Evolutionary conservation across 345 rosid genomes (phyloP), one percentile per base, ranked within the genome.

Genomic region (Gossypioides kirkii): DNA sequence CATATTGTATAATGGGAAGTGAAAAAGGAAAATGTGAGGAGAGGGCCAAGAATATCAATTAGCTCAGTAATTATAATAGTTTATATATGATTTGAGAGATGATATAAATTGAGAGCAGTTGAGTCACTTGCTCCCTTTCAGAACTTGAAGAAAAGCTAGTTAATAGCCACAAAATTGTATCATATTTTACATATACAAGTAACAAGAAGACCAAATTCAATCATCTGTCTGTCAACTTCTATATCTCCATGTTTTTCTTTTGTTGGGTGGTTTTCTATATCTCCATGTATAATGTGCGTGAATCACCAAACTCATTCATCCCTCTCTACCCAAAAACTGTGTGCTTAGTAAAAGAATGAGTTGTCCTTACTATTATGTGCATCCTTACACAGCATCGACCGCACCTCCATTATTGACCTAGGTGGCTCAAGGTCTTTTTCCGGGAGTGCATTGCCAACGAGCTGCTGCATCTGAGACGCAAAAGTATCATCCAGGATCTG

Each of bases 371-470:
- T 84, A 80, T 87, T 85, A 56, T 89, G 83, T 72, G 85, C 85
- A 73, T 95, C 99, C 82, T 92, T 92, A 78, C 98, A 91, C 18
- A 95, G 97, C 83, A 95, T 92, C 2, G 98, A 92, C 2, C 91
- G 85, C 63, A 92, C 98, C 79, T 95, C 99, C 86, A 84, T 82
- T 58, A 95, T 87, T 0, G 99, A 92, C 82, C 96, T 87, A 0
- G 99, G 98, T 18, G 96, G 89, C 83, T 95, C 99, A 12, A 95
- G 80, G 75, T 95, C 99, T 76, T 95, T 94, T 68, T 86, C 97
- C 70, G 84, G 88, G 41, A 95, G 79, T 0, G 91, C 83, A 61
- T 92, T 95, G 43, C 99, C 99, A 3, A 95, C 89, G 49, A 95
- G 87, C 81, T 89, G 90, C 82, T 95, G 98, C 90, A 95, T 91